Percentiles rank a stretch among this genome's conserved stretches.
Conservation (phyloP, 2,329 filamentous ascomycete species). For the Cercospora sp. region DNA sequence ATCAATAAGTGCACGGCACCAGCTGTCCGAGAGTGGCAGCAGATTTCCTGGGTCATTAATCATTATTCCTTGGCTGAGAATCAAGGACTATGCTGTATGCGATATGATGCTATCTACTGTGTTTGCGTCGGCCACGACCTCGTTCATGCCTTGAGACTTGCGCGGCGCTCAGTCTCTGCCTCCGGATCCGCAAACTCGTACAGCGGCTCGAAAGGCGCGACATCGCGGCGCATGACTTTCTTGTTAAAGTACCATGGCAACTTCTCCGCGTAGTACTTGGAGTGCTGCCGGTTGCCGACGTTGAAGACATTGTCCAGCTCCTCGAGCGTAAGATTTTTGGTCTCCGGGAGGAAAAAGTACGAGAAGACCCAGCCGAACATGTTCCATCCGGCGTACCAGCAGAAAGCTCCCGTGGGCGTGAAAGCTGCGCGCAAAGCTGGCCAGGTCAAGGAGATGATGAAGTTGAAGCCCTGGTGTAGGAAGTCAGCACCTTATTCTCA, state of each 20-base stretch:
- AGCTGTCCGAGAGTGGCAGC: neutral
- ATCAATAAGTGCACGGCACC: neutral
- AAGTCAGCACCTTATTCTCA: neutral
- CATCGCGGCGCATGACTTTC: constrained; percentile 26
- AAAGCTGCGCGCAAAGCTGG: constrained; percentile 52
- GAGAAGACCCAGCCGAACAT: constrained; percentile 29
- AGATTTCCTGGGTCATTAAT: neutral
- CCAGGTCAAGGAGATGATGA: constrained; percentile 44
- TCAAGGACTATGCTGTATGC: neutral
- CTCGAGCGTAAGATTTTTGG: constrained; percentile 54
- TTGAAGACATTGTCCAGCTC: constrained; percentile 61
- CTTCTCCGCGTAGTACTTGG: constrained; percentile 31
- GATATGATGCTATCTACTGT: neutral
- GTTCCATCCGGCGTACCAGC: constrained; percentile 56
- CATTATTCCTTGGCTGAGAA: neutral
- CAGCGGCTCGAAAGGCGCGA: constrained; percentile 25
- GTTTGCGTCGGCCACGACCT: neutral
- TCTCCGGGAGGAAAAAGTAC: constrained; percentile 43
- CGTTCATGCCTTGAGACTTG: constrained; percentile 2
- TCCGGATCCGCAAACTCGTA: constrained; percentile 21
- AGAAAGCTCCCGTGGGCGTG: constrained; percentile 53
- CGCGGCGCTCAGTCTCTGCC: constrained; percentile 13
- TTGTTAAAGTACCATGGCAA: constrained; percentile 31
- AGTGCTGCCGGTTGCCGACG: constrained; percentile 30
- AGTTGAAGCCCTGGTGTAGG: constrained; percentile 30